Conservation (phyloP, 495 filamentous ascomycete species). For the Hyaloscypha finlandica region DNA sequence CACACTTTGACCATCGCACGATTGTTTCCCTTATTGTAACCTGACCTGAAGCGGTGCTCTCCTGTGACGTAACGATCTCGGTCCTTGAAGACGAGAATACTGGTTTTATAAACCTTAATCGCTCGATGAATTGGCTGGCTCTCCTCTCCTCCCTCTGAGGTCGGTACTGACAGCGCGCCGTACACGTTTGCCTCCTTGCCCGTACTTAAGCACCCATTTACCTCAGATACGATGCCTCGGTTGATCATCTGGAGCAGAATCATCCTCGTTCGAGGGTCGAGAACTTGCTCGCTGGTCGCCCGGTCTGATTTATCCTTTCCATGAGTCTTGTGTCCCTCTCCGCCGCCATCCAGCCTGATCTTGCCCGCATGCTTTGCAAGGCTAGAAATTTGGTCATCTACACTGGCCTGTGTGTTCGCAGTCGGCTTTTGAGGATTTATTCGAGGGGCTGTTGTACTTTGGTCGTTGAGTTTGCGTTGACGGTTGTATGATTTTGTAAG, state of each 20-base stretch:
- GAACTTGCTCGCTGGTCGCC: constrained; percentile 89
- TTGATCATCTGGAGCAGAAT: constrained; percentile 96
- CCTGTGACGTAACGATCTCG: constrained; percentile 91
- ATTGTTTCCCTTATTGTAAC: constrained; percentile 89
- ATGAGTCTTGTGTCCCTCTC: constrained; percentile 51
- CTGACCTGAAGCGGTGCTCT: constrained; percentile 79
- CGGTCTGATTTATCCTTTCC: constrained; percentile 85
- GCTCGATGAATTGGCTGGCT: constrained; percentile 63
- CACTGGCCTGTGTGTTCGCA: constrained; percentile 71
- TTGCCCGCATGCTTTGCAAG: constrained; percentile 86
- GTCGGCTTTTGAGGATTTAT: constrained; percentile 82
- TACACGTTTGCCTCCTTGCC: constrained; percentile 99
- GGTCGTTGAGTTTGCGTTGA: constrained; percentile 61
- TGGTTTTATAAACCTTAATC: constrained; percentile 98
- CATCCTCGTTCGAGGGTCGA: constrained; percentile 93
- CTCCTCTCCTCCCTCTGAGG: constrained; percentile 41
- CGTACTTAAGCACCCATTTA: constrained; percentile 90
- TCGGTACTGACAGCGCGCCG: constrained; percentile 61
- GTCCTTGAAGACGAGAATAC: constrained; percentile 95
- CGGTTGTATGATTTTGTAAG: constrained; percentile 92
- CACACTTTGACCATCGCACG: constrained; percentile 95
- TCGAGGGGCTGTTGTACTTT: constrained; percentile 64
- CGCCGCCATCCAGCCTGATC: constrained; percentile 74
- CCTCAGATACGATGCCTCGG: constrained; percentile 72
- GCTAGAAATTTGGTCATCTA: constrained; percentile 86